A percentile compares a stretch with the other conserved stretches of the same genome.
phyloP scores from a whole-genome alignment of 2,329 filamentous ascomycete species.

The Colletotrichum sp. region DNA sequence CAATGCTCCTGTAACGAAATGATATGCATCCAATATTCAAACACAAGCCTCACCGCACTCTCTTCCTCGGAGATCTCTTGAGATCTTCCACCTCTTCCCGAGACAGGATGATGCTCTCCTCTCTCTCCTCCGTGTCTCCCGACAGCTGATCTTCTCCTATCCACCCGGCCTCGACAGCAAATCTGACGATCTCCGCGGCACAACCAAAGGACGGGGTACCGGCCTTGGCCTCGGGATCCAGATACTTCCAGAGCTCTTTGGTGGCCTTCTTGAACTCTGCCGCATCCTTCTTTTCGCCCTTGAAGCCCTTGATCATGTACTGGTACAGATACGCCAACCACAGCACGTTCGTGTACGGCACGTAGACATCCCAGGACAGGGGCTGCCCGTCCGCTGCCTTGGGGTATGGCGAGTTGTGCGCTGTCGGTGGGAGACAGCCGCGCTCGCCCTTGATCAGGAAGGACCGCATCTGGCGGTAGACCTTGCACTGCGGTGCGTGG shows the following conservation, averaged over 20 bases:
- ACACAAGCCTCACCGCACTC: neutral
- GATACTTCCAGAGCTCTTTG: constrained; percentile 56
- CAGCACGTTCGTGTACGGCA: constrained; percentile 68
- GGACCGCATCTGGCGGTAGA: constrained; percentile 68
- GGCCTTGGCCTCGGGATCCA: constrained; percentile 55
- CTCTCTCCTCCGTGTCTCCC: constrained; percentile 35
- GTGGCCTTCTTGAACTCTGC: constrained; percentile 51
- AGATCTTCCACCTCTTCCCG: constrained; percentile 29
- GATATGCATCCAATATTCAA: neutral
- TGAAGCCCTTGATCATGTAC: constrained; percentile 54
- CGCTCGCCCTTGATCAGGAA: constrained; percentile 58
- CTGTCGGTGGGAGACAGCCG: constrained; percentile 50
- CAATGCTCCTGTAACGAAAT: neutral
- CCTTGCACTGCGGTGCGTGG: constrained; percentile 63
- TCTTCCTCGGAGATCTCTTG: constrained; percentile 4
- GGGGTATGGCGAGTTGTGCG: constrained; percentile 50
- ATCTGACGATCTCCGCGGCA: constrained; percentile 61
- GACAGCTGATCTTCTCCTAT: constrained; percentile 56
- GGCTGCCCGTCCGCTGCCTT: constrained; percentile 39
- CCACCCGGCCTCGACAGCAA: constrained; percentile 64
- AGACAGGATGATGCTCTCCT: constrained; percentile 45
- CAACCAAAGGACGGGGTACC: constrained; percentile 56
- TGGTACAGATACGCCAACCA: constrained; percentile 68
- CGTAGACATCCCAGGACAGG: constrained; percentile 59
- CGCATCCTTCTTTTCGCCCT: constrained; percentile 50